These are phyloP conservation scores for Cladosporium colombiae DNA, from an alignment of 2,329 filamentous ascomycete species.

Conservation along the genomic window DNA sequence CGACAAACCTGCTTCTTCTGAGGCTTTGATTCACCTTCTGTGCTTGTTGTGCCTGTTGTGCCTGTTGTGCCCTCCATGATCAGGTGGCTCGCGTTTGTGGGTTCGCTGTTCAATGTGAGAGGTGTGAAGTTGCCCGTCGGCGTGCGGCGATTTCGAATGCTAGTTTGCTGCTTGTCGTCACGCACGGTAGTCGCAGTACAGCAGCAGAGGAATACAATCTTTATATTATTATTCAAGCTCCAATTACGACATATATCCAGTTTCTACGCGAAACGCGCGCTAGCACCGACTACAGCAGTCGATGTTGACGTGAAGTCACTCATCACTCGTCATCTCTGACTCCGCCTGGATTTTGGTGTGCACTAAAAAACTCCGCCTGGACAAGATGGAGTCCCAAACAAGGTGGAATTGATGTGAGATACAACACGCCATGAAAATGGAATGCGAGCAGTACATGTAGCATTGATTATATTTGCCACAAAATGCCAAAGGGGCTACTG, in stretches of 20 bases:
- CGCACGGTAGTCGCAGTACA: not conserved
- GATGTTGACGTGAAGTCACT: not conserved
- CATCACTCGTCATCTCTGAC: no score
- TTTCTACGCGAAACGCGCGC: not conserved
- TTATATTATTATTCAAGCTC: not conserved
- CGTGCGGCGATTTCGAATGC: not conserved
- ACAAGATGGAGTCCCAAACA: no score
- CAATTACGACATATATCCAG: not conserved
- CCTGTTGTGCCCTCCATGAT: not conserved
- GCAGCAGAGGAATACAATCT: not conserved
- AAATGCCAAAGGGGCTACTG: no score
- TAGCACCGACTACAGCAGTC: not conserved
- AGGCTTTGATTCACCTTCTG: slow-evolving; percentile 10
- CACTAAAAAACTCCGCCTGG: no score
- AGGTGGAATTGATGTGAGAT: no score
- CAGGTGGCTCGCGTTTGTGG: not conserved
- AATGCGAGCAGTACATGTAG: no score
- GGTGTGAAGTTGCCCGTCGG: not conserved
- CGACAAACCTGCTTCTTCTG: slow-evolving; percentile 38
- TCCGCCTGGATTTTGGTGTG: no score
- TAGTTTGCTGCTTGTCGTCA: not conserved
- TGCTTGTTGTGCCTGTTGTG: not conserved
- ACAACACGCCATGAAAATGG: no score
- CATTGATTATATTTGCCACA: no score
- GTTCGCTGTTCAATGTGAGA: not conserved